These are phyloP conservation scores for Talaromyces pinophilus DNA, from an alignment of 2,329 filamentous ascomycete species.

Conservation along the genomic window DNA sequence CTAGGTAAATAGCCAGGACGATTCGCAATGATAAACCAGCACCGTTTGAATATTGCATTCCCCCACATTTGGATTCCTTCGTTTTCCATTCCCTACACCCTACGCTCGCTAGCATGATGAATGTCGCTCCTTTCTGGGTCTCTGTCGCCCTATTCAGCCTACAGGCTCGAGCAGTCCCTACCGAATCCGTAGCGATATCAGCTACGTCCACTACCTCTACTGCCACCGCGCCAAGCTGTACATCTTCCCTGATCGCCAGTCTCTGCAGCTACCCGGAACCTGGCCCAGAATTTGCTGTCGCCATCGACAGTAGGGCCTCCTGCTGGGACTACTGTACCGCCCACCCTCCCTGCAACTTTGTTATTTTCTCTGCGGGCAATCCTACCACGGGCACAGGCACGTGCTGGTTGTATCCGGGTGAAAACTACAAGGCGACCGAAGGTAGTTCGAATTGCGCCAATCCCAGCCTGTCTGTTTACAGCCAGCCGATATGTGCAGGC, in stretches of 20 bases:
- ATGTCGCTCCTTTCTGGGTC: not conserved
- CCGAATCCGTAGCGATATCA: not conserved
- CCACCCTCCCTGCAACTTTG: slow-evolving; percentile 35
- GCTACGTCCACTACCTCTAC: slow-evolving; percentile 27
- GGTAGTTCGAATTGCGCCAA: not conserved
- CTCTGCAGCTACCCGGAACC: slow-evolving; percentile 34
- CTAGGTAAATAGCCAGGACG: not conserved
- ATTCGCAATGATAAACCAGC: not conserved
- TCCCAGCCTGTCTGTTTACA: not conserved
- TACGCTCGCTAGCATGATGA: not conserved
- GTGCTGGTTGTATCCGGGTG: not conserved
- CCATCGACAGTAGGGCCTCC: slow-evolving; percentile 25
- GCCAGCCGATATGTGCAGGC: not conserved
- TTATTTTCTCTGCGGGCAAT: slow-evolving; percentile 32
- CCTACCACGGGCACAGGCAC: not conserved
- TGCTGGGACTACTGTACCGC: slow-evolving; percentile 37
- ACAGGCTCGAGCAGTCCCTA: not conserved
- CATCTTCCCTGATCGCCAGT: slow-evolving; percentile 30
- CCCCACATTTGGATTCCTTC: not conserved
- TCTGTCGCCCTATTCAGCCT: not conserved
- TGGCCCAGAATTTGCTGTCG: slow-evolving; percentile 29
- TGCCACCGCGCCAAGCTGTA: slow-evolving; percentile 30
- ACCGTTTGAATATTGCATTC: not conserved
- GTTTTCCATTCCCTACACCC: not conserved
- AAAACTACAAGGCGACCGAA: not conserved